These are phyloP conservation scores for Tylopilus sp. DNA, from an alignment of 768 basidiomycete genomes.

Conservation along the genomic window DNA sequence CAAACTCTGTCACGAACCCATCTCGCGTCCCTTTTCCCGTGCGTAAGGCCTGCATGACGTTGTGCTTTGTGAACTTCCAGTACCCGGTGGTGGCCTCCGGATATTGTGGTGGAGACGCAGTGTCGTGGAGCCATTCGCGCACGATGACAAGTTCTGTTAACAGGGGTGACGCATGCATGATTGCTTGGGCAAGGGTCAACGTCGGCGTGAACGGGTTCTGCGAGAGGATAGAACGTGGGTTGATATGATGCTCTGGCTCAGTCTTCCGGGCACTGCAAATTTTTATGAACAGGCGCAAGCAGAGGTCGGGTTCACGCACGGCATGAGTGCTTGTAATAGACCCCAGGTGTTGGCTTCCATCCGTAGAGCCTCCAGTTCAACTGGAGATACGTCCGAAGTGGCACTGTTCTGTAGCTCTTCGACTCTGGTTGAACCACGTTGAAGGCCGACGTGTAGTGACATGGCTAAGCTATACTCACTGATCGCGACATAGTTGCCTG, in stretches of 20 bases:
- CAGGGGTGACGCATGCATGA: constrained; percentile 63
- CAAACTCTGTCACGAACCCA: constrained; percentile 63
- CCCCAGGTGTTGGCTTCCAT: constrained; percentile 84
- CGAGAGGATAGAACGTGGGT: constrained; percentile 53
- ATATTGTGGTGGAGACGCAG: constrained; percentile 53
- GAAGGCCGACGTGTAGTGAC: background rate
- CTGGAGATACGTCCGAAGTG: constrained; percentile 37
- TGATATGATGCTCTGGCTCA: constrained; percentile 42
- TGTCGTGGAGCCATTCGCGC: constrained; percentile 87
- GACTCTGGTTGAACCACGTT: constrained; percentile 37
- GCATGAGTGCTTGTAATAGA: constrained; percentile 72
- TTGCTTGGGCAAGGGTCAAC: constrained; percentile 66
- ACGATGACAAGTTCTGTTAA: constrained; percentile 77
- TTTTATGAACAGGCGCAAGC: background rate
- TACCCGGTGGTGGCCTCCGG: constrained; percentile 80
- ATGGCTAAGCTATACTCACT: constrained; percentile 42
- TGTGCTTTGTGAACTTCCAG: constrained; percentile 79
- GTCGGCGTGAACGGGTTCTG: constrained; percentile 84
- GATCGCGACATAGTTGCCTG: constrained; percentile 47
- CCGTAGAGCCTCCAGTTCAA: constrained; percentile 59
- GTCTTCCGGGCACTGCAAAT: constrained; percentile 63
- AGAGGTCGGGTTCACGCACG: constrained; percentile 43
- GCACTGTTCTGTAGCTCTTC: constrained; percentile 45
- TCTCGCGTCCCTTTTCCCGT: constrained; percentile 45
- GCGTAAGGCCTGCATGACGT: constrained; percentile 59